Conservation (phyloP, 306 rosid species). For the Chamaecrista fasciculata region DNA sequence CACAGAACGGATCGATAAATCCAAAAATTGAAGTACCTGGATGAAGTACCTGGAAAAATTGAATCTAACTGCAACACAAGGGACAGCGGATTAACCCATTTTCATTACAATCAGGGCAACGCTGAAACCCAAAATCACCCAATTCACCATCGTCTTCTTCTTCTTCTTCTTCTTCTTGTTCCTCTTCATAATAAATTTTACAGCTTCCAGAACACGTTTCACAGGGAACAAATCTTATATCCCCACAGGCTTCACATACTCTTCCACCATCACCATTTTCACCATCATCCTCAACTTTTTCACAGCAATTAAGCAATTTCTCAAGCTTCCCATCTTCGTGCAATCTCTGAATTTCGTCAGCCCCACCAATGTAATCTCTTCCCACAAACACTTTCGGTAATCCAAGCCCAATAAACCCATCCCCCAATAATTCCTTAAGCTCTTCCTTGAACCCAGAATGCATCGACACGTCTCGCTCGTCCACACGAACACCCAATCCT, state of each 20-base stretch:
- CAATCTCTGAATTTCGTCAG: constrained; percentile 64
- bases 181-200: constrained; percentile 67
- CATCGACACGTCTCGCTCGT: constrained; percentile 92
- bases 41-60: constrained; percentile 4
- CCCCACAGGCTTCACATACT: constrained; percentile 85
- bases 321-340: constrained; percentile 83
- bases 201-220: constrained; percentile 92
- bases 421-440: constrained; percentile 55
- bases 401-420: constrained; percentile 42
- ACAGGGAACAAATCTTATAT: constrained; percentile 88
- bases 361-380: constrained; percentile 68
- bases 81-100: constrained; percentile 85
- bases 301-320: constrained; percentile 60
- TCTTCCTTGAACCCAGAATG: constrained; percentile 88
- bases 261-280: constrained; percentile 35
- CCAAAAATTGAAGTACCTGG: constrained; percentile 41
- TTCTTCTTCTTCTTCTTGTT: constrained; percentile 41
- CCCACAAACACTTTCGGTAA: constrained; percentile 83
- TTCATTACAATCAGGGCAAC: constrained; percentile 87
- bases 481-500: constrained; percentile 57
- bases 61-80: constrained; percentile 54
- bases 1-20: constrained; percentile 23
- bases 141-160: constrained; percentile 37
- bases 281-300: constrained; percentile 34
- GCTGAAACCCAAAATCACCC: constrained; percentile 61